Conservation (phyloP, 176 grass and related monocot genomes). For the Aegilops tauschii region DNA sequence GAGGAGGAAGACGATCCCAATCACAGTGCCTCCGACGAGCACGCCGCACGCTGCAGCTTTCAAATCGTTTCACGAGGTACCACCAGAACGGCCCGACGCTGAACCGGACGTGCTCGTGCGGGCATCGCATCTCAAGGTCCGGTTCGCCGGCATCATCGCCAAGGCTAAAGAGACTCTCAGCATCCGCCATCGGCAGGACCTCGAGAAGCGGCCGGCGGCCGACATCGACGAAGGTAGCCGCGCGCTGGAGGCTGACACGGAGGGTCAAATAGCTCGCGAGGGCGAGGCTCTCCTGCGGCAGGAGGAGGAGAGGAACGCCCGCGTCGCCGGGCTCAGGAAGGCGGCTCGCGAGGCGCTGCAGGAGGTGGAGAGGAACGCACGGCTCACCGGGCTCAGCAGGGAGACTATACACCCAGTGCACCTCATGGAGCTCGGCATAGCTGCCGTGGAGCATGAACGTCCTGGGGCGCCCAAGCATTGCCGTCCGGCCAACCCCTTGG, state of each 20-base stretch:
- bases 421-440: conserved; percentile 19
- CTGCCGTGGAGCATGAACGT: not conserved
- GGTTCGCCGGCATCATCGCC: conserved; percentile 12
- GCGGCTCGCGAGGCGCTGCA: not conserved
- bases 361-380: not conserved
- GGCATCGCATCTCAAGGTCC: not conserved
- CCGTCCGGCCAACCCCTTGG: not conserved
- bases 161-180: not conserved
- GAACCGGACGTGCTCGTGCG: not conserved
- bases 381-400: not conserved
- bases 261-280: not conserved
- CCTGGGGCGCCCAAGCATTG: not conserved
- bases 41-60: not conserved
- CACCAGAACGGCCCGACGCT: not conserved
- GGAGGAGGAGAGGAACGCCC: not conserved
- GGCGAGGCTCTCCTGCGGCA: not conserved
- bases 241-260: not conserved
- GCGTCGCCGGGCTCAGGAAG: not conserved
- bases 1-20: not conserved
- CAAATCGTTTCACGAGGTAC: not conserved
- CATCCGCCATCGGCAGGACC: not conserved
- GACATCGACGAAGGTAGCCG: not conserved
- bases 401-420: not conserved
- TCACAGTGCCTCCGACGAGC: not conserved
- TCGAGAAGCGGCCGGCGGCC: not conserved